Conservation (phyloP, 73 alveolate species). For the Tetrahymena borealis region DNA sequence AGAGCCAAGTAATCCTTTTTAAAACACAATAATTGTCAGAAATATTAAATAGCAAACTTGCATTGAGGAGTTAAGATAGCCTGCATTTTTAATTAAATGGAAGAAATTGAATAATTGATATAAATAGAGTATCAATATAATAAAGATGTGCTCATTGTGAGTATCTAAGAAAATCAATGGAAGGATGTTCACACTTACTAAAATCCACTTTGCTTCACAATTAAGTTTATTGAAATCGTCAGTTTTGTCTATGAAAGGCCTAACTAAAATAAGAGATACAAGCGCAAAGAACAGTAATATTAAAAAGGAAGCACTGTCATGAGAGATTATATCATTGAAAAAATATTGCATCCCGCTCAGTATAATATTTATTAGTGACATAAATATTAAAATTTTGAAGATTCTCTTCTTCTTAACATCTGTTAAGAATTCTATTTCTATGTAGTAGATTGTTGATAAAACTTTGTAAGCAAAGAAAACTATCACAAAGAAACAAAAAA, state of each 20-base stretch:
- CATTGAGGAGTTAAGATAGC: not conserved
- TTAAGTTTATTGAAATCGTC: not conserved
- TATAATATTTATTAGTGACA: not conserved
- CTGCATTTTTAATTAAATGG: not conserved
- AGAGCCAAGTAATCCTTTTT: not conserved
- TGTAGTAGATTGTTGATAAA: not conserved
- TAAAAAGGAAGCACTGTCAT: not conserved
- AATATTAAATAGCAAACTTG: not conserved
- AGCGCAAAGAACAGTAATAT: not conserved
- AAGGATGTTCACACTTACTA: not conserved
- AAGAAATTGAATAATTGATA: not conserved
- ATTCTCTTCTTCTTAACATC: not conserved
- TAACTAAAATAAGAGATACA: not conserved
- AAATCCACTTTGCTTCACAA: not conserved
- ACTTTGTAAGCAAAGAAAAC: not conserved
- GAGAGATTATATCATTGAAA: not conserved
- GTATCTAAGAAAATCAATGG: not conserved
- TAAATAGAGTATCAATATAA: not conserved
- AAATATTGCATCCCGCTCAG: not conserved
- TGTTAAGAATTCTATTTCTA: not conserved
- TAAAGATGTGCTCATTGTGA: not conserved
- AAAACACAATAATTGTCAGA: not conserved
- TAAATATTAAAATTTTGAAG: not conserved
- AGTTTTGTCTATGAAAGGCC: not conserved
- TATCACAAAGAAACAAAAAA: not conserved